phyloP scores from a whole-genome alignment of 177 flowering plant genomes.

The Tripterygium wilfordii region DNA sequence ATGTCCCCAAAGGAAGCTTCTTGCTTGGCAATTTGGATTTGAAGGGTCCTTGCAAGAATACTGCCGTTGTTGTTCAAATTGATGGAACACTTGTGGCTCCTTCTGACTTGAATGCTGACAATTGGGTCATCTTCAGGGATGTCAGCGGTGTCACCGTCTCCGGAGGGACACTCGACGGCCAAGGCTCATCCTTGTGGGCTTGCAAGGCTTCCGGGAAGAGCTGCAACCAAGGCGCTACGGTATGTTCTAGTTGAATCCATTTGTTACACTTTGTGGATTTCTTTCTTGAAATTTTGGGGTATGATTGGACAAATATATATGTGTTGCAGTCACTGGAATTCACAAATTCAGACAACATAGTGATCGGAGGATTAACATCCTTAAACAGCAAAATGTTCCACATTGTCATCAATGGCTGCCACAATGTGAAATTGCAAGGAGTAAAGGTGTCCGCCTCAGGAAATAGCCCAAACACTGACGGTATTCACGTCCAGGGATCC shows the following conservation, averaged over 20 bases:
- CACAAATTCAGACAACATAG: slow-evolving; percentile 31
- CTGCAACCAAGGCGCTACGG: slow-evolving; percentile 18
- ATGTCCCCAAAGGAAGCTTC: slow-evolving; percentile 42
- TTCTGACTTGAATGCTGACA: slow-evolving; percentile 12
- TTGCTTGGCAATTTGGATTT: slow-evolving; percentile 23
- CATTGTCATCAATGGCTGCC: slow-evolving; percentile 12
- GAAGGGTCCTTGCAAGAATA: slow-evolving; percentile 36
- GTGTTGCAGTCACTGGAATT: slow-evolving; percentile 42
- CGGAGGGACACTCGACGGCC: slow-evolving; percentile 47
- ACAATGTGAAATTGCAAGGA: slow-evolving; percentile 7
- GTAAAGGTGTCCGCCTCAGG: slow-evolving; percentile 8
- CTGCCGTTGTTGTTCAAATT: slow-evolving; percentile 23
- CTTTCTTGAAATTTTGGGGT: neutral
- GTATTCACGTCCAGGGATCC: slow-evolving; percentile 15
- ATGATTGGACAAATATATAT: neutral
- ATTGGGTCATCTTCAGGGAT: slow-evolving; percentile 33
- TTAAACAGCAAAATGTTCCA: slow-evolving; percentile 14
- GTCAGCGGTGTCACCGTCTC: slow-evolving; percentile 33
- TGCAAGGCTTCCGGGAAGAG: slow-evolving; percentile 27
- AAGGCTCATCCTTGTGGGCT: slow-evolving; percentile 37
- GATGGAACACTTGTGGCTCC: slow-evolving; percentile 47
- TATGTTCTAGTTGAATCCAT: neutral
- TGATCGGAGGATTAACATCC: slow-evolving; percentile 8
- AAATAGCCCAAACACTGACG: slow-evolving; percentile 20
- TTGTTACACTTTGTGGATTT: neutral